phyloP scores from a whole-genome alignment of 768 basidiomycete species.

The Daedaleopsis sinensis region DNA sequence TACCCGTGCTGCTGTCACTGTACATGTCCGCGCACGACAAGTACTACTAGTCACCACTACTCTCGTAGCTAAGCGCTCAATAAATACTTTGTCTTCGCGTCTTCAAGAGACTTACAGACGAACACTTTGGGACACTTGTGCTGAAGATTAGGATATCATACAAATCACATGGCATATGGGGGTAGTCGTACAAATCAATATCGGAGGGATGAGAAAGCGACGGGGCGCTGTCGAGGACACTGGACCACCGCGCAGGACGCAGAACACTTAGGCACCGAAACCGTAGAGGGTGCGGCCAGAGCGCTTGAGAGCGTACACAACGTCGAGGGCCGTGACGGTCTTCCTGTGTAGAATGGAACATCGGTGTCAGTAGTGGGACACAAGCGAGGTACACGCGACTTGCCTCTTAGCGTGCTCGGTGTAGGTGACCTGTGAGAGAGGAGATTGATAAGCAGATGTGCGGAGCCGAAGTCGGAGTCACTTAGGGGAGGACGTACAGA shows the following conservation, averaged over 20 bases:
- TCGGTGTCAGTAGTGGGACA: not conserved
- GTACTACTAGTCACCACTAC: too few species aligned
- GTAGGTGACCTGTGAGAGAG: conserved; percentile 51
- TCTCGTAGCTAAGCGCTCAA: too few species aligned
- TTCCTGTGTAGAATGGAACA: conserved; percentile 31
- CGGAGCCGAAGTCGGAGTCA: not conserved
- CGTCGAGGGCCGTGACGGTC: conserved; percentile 52
- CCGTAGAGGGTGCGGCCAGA: conserved; percentile 59
- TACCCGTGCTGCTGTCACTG: too few species aligned
- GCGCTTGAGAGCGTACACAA: conserved; percentile 50
- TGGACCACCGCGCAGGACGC: not conserved
- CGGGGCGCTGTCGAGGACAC: not conserved
- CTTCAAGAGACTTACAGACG: too few species aligned
- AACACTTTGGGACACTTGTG: too few species aligned
- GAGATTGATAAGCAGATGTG: conserved; percentile 2
- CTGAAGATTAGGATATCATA: not conserved
- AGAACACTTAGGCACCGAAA: conserved; percentile 45
- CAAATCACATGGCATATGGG: conserved; percentile 13
- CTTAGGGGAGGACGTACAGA: conserved; percentile 41
- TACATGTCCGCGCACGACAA: too few species aligned
- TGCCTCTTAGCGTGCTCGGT: conserved; percentile 68
- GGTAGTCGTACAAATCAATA: conserved; percentile 14
- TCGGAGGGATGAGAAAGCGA: conserved; percentile 4
- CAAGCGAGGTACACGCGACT: not conserved
- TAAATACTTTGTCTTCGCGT: too few species aligned